Conservation (phyloP, 306 rosid genomes). For the Abrus pulchellus region DNA sequence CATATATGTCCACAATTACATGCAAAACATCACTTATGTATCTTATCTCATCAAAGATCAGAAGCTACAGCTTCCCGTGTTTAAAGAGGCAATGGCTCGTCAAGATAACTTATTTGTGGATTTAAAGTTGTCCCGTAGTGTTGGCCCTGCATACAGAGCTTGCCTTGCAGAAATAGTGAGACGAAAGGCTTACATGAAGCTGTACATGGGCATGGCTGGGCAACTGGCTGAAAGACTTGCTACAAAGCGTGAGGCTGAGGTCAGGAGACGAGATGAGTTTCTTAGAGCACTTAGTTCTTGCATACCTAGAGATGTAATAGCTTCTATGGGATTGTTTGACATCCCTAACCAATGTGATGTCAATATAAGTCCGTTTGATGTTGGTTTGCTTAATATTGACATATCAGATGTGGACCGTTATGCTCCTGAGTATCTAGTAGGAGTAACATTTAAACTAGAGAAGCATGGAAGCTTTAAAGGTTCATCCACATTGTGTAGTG, state of each 20-base stretch:
- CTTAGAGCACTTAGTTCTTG: conserved; percentile 65
- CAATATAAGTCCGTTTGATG: conserved; percentile 89
- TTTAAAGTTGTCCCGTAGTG: conserved; percentile 78
- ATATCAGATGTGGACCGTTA: conserved; percentile 81
- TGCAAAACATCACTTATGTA: conserved; percentile 81
- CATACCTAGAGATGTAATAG: conserved; percentile 85
- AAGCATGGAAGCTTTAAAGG: conserved; percentile 67
- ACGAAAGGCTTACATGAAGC: conserved; percentile 92
- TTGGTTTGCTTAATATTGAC: conserved; percentile 84
- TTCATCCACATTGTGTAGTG: conserved; percentile 63
- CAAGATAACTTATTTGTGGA: conserved; percentile 85
- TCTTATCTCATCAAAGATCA: conserved; percentile 87
- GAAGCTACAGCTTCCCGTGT: conserved; percentile 95
- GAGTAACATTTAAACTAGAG: conserved; percentile 69
- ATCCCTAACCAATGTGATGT: conserved; percentile 93
- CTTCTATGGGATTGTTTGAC: conserved; percentile 90
- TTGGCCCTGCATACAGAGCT: conserved; percentile 93
- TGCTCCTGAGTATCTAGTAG: conserved; percentile 86
- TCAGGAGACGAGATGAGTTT: conserved; percentile 83
- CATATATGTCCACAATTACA: conserved; percentile 72
- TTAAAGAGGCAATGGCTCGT: conserved; percentile 93
- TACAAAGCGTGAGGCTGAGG: conserved; percentile 83
- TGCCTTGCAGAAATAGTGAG: conserved; percentile 97
- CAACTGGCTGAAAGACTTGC: conserved; percentile 96
- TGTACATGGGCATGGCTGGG: conserved; percentile 99